phyloP scores from a whole-genome alignment of 805 yeast genomes.

The Saturnispora serradocipensis region DNA sequence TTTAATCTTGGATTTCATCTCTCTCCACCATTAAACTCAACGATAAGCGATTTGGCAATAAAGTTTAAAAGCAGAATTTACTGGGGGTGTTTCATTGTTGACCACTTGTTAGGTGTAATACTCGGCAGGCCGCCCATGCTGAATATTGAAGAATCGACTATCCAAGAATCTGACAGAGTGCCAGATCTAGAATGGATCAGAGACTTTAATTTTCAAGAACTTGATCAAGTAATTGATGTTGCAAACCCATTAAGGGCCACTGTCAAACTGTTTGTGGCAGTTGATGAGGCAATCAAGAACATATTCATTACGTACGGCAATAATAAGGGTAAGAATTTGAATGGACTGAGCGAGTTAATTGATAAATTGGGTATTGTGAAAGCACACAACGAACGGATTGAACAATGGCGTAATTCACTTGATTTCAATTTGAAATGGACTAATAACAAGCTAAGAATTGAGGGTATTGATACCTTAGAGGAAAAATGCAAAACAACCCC shows the following conservation, averaged over 20 bases:
- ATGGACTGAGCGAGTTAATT: not conserved
- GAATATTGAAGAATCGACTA: slow-evolving; percentile 48
- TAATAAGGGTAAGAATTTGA: not conserved
- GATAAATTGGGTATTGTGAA: not conserved
- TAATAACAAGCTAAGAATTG: slow-evolving; percentile 17
- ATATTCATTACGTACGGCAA: slow-evolving; percentile 25
- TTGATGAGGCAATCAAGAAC: slow-evolving; percentile 37
- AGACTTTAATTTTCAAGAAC: slow-evolving; percentile 37
- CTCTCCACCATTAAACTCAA: slow-evolving; percentile 34
- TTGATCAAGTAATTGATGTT: slow-evolving; percentile 26
- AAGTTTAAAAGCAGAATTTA: slow-evolving; percentile 51
- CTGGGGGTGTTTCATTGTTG: slow-evolving; percentile 62
- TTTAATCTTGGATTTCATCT: slow-evolving; percentile 56
- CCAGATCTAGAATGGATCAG: slow-evolving; percentile 59
- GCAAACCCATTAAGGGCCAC: slow-evolving; percentile 36
- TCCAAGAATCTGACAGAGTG: slow-evolving; percentile 48
- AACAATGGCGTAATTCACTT: slow-evolving; percentile 39
- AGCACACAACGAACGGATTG: slow-evolving; percentile 5
- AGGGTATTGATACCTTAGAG: slow-evolving; percentile 20
- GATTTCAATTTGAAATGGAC: slow-evolving; percentile 46
- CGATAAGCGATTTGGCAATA: slow-evolving; percentile 40
- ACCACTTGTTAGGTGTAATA: slow-evolving; percentile 50
- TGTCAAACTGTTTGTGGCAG: slow-evolving; percentile 33
- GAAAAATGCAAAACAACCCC: slow-evolving; percentile 43
- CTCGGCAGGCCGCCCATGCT: slow-evolving; percentile 51